These are phyloP conservation scores for Serendipita sp. DNA, from an alignment of 768 basidiomycete genomes.

Conservation along the genomic window DNA sequence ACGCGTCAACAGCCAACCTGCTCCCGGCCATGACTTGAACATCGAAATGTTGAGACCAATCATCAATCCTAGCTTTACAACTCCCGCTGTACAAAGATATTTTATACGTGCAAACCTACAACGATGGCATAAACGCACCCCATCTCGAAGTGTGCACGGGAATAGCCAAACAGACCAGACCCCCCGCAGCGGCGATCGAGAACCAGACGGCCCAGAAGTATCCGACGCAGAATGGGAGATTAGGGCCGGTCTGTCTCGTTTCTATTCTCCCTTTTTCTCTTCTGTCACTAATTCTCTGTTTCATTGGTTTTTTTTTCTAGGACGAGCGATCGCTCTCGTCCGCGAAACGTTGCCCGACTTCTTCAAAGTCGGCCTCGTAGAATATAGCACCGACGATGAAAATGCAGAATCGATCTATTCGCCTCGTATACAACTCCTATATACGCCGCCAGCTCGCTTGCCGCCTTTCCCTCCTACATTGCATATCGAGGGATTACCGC, in stretches of 20 bases:
- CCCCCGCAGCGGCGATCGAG: too few species aligned
- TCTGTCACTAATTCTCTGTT: constrained; percentile 4
- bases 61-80: too few species aligned
- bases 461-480: constrained; percentile 47
- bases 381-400: constrained; percentile 19
- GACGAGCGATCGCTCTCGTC: constrained; percentile 53
- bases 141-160: background rate
- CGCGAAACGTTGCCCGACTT: constrained; percentile 57
- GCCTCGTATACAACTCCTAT: constrained; percentile 41
- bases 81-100: too few species aligned
- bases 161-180: constrained; percentile 14
- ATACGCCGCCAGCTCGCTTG: constrained; percentile 50
- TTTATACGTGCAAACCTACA: too few species aligned
- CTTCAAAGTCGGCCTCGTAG: constrained; percentile 48
- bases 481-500: constrained; percentile 55
- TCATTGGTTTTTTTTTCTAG: constrained; percentile 23
- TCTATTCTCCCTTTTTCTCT: constrained; percentile 2
- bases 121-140: too few species aligned
- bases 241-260: constrained; percentile 54
- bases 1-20: background rate
- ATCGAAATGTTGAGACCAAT: background rate
- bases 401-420: constrained; percentile 32
- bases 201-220: too few species aligned
- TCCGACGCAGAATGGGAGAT: constrained; percentile 68
- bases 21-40: background rate